phyloP scores from a whole-genome alignment of 2,329 filamentous ascomycete genomes.

The Fusarium brachygibbosum region DNA sequence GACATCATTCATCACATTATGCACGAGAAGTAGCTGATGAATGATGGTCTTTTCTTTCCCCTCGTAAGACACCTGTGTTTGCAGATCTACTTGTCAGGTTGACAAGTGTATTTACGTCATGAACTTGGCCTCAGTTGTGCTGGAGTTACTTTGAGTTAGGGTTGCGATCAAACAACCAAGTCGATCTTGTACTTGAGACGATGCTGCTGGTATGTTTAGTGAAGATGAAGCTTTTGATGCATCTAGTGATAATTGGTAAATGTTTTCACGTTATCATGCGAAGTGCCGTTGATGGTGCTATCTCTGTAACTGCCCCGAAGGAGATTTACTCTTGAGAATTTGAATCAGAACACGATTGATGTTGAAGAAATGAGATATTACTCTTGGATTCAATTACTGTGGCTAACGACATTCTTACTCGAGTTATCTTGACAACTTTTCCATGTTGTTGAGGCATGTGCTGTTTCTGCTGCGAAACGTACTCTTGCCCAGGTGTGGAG shows the following conservation, averaged over 20 bases:
- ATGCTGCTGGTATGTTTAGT: too few relatives aligned
- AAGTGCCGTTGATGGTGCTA: neutral
- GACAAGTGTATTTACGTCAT: neutral
- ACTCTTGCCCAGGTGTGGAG: too few relatives aligned
- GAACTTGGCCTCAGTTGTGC: rapidly evolving
- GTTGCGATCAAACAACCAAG: neutral
- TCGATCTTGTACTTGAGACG: neutral
- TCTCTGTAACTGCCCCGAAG: neutral
- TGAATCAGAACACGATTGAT: rapidly evolving
- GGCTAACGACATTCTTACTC: too few relatives aligned
- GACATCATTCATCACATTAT: rapidly evolving
- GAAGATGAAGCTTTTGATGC: neutral
- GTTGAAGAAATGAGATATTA: too few relatives aligned
- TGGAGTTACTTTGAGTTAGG: neutral
- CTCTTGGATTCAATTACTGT: too few relatives aligned
- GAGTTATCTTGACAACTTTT: too few relatives aligned
- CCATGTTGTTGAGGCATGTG: too few relatives aligned
- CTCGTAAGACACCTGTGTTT: neutral
- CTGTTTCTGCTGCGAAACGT: too few relatives aligned
- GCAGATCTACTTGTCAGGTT: rapidly evolving
- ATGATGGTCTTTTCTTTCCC: neutral
- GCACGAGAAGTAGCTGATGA: neutral
- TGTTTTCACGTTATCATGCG: neutral
- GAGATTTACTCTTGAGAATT: rapidly evolving
- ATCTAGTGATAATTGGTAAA: too few relatives aligned